These are phyloP conservation scores for Stephania cephalantha DNA, from an alignment of 164 flowering plant genomes.

Conservation along the genomic window DNA sequence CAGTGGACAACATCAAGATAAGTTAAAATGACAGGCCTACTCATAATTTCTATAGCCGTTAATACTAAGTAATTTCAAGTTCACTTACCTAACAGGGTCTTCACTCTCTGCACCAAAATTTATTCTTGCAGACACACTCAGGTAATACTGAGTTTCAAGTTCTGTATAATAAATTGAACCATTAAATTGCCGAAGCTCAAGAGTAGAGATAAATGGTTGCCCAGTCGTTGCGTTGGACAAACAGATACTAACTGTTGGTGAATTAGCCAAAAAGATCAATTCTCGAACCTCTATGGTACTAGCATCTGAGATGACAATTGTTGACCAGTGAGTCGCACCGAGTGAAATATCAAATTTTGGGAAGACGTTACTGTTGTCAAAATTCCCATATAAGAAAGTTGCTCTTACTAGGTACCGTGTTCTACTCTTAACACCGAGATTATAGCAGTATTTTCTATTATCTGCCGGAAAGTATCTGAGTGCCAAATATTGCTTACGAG, in stretches of 20 bases:
- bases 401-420: constrained; percentile 83
- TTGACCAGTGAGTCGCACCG: constrained; percentile 92
- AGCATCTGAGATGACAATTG: constrained; percentile 88
- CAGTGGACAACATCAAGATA: not conserved
- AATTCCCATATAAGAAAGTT: constrained; percentile 92
- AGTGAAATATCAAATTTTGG: constrained; percentile 91
- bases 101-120: constrained; percentile 88
- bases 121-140: constrained; percentile 87
- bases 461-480: constrained; percentile 83
- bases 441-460: constrained; percentile 79
- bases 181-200: constrained; percentile 94
- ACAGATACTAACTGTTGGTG: constrained; percentile 68
- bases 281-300: constrained; percentile 55
- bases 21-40: not conserved
- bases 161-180: constrained; percentile 74
- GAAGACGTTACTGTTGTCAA: constrained; percentile 81
- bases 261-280: constrained; percentile 73
- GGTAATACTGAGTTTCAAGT: constrained; percentile 61
- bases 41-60: not conserved
- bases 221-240: constrained; percentile 96
- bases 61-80: not conserved
- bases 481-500: constrained; percentile 61
- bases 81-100: constrained; percentile 80
- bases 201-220: constrained; percentile 90
- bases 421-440: constrained; percentile 57